phyloP scores from a whole-genome alignment of 2,329 filamentous ascomycete species.

The Westerdykella aurantiaca region DNA sequence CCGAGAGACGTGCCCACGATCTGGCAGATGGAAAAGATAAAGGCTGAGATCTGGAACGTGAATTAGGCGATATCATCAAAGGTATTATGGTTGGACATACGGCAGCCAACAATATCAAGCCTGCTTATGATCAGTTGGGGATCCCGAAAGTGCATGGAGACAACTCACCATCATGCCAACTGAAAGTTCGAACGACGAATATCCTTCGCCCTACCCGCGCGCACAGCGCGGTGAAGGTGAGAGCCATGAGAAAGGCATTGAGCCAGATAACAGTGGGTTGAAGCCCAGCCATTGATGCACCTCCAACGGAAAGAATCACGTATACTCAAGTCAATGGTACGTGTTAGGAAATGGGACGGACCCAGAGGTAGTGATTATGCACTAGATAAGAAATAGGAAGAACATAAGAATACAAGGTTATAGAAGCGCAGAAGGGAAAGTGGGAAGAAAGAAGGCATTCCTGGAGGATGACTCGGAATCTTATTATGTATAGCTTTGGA shows the following conservation, averaged over 20 bases:
- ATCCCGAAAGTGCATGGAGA: background rate
- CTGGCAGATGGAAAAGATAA: conserved; percentile 19
- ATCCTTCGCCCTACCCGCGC: conserved; percentile 19
- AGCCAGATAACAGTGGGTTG: conserved; percentile 18
- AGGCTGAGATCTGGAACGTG: conserved; percentile 11
- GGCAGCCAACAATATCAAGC: conserved; percentile 18
- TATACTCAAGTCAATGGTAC: conserved; percentile 6
- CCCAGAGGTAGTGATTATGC: background rate
- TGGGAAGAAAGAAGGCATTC: background rate
- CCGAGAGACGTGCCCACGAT: conserved; percentile 19
- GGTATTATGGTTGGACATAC: conserved; percentile 4
- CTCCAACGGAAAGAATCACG: too few relatives aligned
- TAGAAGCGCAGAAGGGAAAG: too few relatives aligned
- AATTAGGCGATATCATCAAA: background rate
- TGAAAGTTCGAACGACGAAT: conserved; percentile 18
- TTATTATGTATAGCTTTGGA: too few relatives aligned
- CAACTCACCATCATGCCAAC: conserved; percentile 23
- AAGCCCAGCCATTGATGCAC: conserved; percentile 7
- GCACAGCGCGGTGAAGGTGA: conserved; percentile 19
- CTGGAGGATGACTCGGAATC: background rate
- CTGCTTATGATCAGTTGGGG: conserved; percentile 3
- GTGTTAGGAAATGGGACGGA: background rate
- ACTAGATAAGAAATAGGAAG: too few relatives aligned
- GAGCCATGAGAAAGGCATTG: conserved; percentile 19
- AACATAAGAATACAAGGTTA: too few relatives aligned